phyloP scores from a whole-genome alignment of 768 basidiomycete genomes.

The Piloderma croceum region DNA sequence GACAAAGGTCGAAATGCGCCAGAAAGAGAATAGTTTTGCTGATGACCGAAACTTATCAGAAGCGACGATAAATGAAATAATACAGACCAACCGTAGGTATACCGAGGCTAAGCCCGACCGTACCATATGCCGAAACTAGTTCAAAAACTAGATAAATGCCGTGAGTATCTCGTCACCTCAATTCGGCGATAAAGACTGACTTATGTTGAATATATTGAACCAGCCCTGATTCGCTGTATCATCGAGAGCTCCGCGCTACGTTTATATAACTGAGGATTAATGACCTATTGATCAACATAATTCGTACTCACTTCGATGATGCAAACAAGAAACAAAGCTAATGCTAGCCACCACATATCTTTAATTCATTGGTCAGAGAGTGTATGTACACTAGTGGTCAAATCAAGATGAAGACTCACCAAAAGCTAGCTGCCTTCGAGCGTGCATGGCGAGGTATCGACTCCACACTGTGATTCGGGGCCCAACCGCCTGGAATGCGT shows the following conservation, averaged over 20 bases:
- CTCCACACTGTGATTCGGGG: slow-evolving; percentile 64
- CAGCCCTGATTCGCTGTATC: slow-evolving; percentile 49
- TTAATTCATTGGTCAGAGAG: no score
- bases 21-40: slow-evolving; percentile 79
- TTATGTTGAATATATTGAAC: slow-evolving; percentile 81
- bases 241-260: slow-evolving; percentile 57
- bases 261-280: not conserved
- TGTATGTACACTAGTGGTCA: slow-evolving; percentile 3
- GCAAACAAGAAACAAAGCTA: slow-evolving; percentile 84
- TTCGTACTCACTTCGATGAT: slow-evolving; percentile 73
- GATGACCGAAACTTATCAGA: slow-evolving; percentile 1
- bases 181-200: slow-evolving; percentile 40
- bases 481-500: slow-evolving; percentile 37
- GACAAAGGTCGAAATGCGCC: slow-evolving; percentile 77
- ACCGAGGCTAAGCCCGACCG: slow-evolving; percentile 86
- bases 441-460: slow-evolving; percentile 75
- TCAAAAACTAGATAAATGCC: slow-evolving; percentile 61
- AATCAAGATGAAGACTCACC: slow-evolving; percentile 40
- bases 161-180: not conserved
- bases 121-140: slow-evolving; percentile 81
- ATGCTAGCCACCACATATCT: slow-evolving; percentile 96
- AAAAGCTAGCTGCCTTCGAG: slow-evolving; percentile 84
- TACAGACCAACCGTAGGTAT: slow-evolving; percentile 53
- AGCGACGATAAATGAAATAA: slow-evolving; percentile 5
- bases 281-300: not conserved